Base-by-base conservation (phyloP, 768 basidiomycete genomes). In the Tricholoma bakamatsutake region DNA sequence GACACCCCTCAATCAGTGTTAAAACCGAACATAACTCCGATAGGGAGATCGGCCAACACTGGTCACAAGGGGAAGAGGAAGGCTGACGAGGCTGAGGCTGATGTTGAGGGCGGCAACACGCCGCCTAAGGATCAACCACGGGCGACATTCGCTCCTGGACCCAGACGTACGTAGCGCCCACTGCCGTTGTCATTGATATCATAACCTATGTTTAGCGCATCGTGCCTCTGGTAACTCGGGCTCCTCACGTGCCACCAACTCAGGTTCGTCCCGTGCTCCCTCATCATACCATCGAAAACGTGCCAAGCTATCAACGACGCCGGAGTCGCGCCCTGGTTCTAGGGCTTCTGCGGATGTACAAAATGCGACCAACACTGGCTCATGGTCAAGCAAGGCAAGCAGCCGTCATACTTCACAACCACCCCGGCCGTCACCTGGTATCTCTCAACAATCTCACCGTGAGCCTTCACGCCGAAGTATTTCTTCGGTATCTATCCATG, bases 221-320 rank as follows among this genome's bases (percentile, higher is more conserved):
- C 80, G 82, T 33, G 69, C 77, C 31, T 84, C 83, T 35, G 75
- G 66, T 15, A 72, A 64, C 21, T 76, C 76, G 17, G 68, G 65
- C 28, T 69, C 73, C 8, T 78, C 80, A 12, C 79, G 79, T 57
- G 84, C 87, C 0, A 88, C 89, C 0, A 30, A 30, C 28, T 48
- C 46, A 17, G 67, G 66, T 33, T 69, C 73, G 6, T 78, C 80
- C 13, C 79, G 79, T 57, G 84, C 87, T 0, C 88, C 89, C 0
- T 88, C 88, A 1, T 87, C 87, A 5, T 90, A 80, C 62, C 79
- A 82, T 58, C 81, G 82, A 58, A 90, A 90, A 66, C 82, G 88
- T 56, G 83, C 83, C 9, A 79, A 83, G 28, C 66, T 88, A 35
- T 81, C 84, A 3, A 67, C 68, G 18, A 62, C 72, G 7, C 67